Evolutionary conservation across 2,329 filamentous ascomycete genomes (phyloP).

Genomic region (Cucurbitaria berberidis): DNA sequence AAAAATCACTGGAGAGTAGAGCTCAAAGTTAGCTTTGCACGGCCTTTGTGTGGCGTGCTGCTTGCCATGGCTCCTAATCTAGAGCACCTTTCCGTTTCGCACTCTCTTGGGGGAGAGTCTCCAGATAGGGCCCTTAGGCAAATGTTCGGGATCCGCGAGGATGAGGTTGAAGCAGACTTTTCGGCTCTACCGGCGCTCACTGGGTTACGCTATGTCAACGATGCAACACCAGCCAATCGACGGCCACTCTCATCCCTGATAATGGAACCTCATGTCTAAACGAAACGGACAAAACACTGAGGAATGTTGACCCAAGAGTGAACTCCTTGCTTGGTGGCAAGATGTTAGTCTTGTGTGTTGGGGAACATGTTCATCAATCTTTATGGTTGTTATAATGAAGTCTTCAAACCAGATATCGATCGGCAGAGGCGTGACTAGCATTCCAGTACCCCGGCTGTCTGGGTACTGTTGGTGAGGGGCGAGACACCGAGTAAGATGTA

Average conservation of each 20-base stretch:
- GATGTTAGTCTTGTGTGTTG: not conserved
- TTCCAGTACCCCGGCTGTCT: slow-evolving; percentile 6
- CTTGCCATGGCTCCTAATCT: not conserved
- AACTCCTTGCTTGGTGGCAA: not conserved
- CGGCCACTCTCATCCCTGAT: not conserved
- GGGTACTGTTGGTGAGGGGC: slow-evolving; percentile 2
- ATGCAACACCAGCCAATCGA: not conserved
- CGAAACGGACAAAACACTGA: too few relatives aligned
- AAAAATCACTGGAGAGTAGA: not conserved
- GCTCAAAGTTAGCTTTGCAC: not conserved
- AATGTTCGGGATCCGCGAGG: slow-evolving; percentile 1
- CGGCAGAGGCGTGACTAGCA: slow-evolving; percentile 25
- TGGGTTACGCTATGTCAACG: slow-evolving; percentile 1
- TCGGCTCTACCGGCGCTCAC: not conserved
- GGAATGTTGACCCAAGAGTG: too few relatives aligned
- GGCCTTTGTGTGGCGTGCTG: slow-evolving; percentile 3
- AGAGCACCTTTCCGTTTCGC: not conserved
- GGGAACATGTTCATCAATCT: not conserved
- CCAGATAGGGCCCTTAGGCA: not conserved
- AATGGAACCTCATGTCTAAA: not conserved
- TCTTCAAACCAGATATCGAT: not conserved
- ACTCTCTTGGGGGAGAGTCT: not conserved
- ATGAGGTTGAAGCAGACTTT: not conserved
- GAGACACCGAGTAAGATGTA: slow-evolving; percentile 25
- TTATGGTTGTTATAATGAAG: not conserved